These are phyloP conservation scores for Boletus vinaceobasis DNA, from an alignment of 768 basidiomycete species.

Conservation along the genomic window DNA sequence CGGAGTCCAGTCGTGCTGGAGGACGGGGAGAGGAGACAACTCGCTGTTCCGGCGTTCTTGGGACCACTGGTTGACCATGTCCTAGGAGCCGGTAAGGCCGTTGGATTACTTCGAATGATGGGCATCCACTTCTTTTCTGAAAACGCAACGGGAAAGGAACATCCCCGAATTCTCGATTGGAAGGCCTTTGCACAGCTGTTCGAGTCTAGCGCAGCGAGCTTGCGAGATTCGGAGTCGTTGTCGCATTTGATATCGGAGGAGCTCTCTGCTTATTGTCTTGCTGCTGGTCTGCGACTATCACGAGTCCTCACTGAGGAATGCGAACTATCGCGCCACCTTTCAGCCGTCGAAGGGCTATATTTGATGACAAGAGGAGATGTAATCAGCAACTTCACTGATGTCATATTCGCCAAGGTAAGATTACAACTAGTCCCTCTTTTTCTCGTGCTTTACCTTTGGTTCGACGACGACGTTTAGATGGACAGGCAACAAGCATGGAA, in stretches of 20 bases:
- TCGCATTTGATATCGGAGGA: conserved; percentile 62
- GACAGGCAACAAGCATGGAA: conserved; percentile 68
- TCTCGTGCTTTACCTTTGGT: neutral
- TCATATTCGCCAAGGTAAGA: conserved; percentile 67
- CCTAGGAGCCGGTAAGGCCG: conserved; percentile 69
- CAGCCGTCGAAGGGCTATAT: conserved; percentile 63
- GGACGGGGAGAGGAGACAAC: conserved; percentile 24
- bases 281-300: conserved; percentile 49
- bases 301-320: conserved; percentile 67
- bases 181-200: conserved; percentile 43
- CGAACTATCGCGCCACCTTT: conserved; percentile 57
- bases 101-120: conserved; percentile 69
- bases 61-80: conserved; percentile 55
- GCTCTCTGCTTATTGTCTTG: conserved; percentile 53
- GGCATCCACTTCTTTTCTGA: conserved; percentile 21
- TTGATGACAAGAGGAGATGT: conserved; percentile 78
- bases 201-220: conserved; percentile 24
- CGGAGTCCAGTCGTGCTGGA: conserved; percentile 37
- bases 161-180: conserved; percentile 34
- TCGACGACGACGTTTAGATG: conserved; percentile 46
- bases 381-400: conserved; percentile 69
- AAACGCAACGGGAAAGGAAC: conserved; percentile 19
- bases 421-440: conserved; percentile 2
- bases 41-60: conserved; percentile 56
- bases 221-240: conserved; percentile 60